Conservation (phyloP, 345 rosid genomes). For the Gynandropsis gynandra region DNA sequence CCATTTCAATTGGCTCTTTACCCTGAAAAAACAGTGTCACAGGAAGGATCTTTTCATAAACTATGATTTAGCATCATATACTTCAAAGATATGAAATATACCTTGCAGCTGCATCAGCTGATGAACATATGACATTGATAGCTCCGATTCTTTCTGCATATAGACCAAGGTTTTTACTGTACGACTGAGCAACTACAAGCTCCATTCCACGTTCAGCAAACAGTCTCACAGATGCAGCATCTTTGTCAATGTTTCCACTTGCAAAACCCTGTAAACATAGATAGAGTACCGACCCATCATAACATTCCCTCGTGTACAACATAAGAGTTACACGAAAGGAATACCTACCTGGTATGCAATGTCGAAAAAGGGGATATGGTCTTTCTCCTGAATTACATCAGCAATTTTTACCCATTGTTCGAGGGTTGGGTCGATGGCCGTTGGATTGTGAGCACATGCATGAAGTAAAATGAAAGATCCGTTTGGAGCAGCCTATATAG, state of each 20-base stretch:
- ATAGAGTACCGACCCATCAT: too few species aligned
- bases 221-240: constrained; percentile 85
- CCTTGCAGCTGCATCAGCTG: constrained; percentile 85
- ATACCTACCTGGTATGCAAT: constrained; percentile 94
- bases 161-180: constrained; percentile 90
- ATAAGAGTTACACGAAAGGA: too few species aligned
- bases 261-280: constrained; percentile 70
- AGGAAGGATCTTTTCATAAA: constrained; percentile 35
- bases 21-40: constrained; percentile 68
- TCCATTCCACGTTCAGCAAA: constrained; percentile 84
- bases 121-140: constrained; percentile 75
- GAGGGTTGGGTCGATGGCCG: constrained; percentile 93
- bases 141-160: constrained; percentile 95
- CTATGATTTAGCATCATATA: too few species aligned
- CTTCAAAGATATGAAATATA: too few species aligned
- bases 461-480: constrained; percentile 93
- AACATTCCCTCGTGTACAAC: too few species aligned
- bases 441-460: constrained; percentile 99
- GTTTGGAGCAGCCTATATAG: constrained; percentile 76
- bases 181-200: constrained; percentile 92
- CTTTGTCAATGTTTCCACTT: constrained; percentile 91
- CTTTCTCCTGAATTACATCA: constrained; percentile 84
- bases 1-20: constrained; percentile 94
- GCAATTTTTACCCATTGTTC: constrained; percentile 92
- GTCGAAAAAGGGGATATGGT: constrained; percentile 89